Evolutionary conservation across 129 eudicot genomes (phyloP).

Genomic region (Pseudognaphalium luteoalbum): DNA sequence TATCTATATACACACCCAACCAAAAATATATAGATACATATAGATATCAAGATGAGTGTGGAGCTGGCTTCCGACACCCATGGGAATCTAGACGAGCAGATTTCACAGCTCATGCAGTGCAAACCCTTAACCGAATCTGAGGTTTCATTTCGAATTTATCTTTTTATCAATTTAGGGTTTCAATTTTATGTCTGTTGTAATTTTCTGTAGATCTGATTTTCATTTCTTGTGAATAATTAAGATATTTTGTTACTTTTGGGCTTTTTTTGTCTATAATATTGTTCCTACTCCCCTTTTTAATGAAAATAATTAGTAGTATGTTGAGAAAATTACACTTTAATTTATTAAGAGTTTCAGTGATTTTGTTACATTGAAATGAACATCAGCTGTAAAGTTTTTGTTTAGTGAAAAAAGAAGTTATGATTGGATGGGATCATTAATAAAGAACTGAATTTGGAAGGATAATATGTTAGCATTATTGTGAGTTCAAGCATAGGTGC

Average conservation of each 20-base stretch:
- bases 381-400: not conserved
- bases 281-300: not conserved
- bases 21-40: not conserved
- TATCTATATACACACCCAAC: conserved; percentile 1
- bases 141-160: conserved; percentile 27
- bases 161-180: conserved; percentile 23
- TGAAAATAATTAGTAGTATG: not conserved
- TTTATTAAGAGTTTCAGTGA: not conserved
- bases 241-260: not conserved
- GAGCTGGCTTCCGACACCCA: conserved; percentile 75
- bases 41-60: conserved; percentile 52
- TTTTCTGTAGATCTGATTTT: not conserved
- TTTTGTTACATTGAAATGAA: too few relatives aligned
- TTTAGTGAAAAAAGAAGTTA: not conserved
- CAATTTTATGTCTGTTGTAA: not conserved
- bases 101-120: conserved; percentile 96
- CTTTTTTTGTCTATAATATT: not conserved
- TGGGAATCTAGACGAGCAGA: conserved; percentile 86
- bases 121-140: conserved; percentile 82
- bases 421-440: not conserved
- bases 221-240: not conserved
- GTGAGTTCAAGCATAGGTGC: not conserved
- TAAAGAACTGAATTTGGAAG: too few relatives aligned
- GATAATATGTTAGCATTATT: not conserved
- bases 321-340: conserved; percentile 5